Conservation (phyloP, 116 monocot species). For the Posidonia oceanica region DNA sequence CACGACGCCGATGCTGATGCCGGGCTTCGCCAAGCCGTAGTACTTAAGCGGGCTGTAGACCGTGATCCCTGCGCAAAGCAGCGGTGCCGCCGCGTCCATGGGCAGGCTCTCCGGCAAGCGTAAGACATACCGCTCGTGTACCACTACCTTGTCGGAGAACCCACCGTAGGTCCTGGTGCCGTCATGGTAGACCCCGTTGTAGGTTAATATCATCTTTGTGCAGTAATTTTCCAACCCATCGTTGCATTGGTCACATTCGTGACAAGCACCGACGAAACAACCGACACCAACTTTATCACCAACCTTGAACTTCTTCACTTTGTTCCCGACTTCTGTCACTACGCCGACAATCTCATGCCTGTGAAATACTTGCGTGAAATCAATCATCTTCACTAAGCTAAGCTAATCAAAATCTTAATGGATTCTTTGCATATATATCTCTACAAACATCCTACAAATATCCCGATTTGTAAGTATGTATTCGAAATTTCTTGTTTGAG, state of each 20-base stretch:
- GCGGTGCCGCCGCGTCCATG: conserved; percentile 18
- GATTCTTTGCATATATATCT: background rate
- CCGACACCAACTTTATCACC: conserved; percentile 36
- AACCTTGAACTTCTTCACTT: conserved; percentile 26
- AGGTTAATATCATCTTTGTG: conserved; percentile 4
- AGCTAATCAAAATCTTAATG: too few relatives aligned
- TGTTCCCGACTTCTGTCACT: conserved; percentile 23
- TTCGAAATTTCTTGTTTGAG: too few relatives aligned
- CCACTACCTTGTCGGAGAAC: conserved; percentile 20
- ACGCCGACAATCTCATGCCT: conserved; percentile 35
- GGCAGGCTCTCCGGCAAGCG: conserved; percentile 22
- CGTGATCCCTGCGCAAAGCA: conserved; percentile 44
- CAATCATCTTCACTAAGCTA: too few relatives aligned
- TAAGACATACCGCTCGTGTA: conserved; percentile 19
- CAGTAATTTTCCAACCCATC: conserved; percentile 25
- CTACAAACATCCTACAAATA: too few relatives aligned
- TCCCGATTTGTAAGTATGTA: too few relatives aligned
- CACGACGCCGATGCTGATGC: conserved; percentile 11
- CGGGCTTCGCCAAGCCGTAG: conserved; percentile 3
- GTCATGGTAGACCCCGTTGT: conserved; percentile 10
- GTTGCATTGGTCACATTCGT: conserved; percentile 20
- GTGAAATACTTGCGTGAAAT: background rate
- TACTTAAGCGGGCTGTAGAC: conserved; percentile 35
- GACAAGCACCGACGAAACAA: conserved; percentile 18
- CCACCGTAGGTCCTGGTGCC: conserved; percentile 27